Percentiles rank a stretch among this genome's conserved stretches.
Conservation (phyloP, 495 filamentous ascomycete species). For the Lentithecium fluviatile region DNA sequence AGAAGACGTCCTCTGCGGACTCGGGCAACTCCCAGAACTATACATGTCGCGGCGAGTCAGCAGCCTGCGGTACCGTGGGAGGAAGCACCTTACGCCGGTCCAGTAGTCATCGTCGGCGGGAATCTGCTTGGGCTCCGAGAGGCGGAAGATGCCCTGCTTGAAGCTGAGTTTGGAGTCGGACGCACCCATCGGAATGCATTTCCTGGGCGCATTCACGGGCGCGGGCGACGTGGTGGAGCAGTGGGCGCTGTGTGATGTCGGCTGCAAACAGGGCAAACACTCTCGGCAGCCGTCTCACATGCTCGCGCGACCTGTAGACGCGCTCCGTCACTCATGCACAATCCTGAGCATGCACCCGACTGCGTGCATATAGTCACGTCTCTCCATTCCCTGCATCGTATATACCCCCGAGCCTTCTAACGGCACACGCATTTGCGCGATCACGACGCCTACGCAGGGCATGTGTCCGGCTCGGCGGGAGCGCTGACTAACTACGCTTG, state of each 20-base stretch:
- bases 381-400: no score
- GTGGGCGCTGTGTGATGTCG: not conserved
- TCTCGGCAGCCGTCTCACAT: not conserved
- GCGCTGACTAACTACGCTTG: not conserved
- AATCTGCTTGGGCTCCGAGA: constrained; percentile 88
- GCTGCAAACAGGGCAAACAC: not conserved
- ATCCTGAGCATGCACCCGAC: no score
- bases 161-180: constrained; percentile 99
- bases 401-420: no score
- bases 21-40: constrained; percentile 99
- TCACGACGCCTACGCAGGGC: no score
- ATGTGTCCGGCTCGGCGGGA: no score
- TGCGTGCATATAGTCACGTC: no score
- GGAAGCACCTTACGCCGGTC: constrained; percentile 66
- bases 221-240: not conserved
- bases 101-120: constrained; percentile 88
- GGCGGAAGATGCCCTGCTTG: constrained; percentile 97
- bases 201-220: constrained; percentile 1
- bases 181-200: constrained; percentile 71
- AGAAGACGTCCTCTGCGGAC: constrained; percentile 93
- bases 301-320: not conserved
- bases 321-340: not conserved
- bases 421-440: no score
- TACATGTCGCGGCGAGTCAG: constrained; percentile 24
- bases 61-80: constrained; percentile 6